Base-by-base conservation (phyloP, 1,139 yeast genomes). In the Scheffersomyces insectosa region DNA sequence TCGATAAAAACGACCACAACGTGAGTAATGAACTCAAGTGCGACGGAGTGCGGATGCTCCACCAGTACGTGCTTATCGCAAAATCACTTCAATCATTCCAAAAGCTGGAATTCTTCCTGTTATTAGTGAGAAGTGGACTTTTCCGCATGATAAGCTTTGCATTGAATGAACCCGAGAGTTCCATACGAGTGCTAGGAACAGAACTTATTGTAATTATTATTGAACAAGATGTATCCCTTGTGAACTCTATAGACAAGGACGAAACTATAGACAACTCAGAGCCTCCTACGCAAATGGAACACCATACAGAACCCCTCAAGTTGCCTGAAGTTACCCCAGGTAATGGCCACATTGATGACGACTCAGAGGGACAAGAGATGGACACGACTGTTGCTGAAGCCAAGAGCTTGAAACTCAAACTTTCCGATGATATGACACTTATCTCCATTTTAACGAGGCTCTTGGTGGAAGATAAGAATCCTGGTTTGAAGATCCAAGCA, bases 151-250 rank as follows among this genome's bases (percentile, higher is more conserved):
- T 93, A 16, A 77, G 78, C 41, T 89, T 82, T 70, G 95, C 97
- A 0, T 72, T 90, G 41, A 70, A 71, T 29, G 85, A 82, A 52
- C 45, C 57, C 0, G 73, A 73, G n/a, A 64, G 70, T 20, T 72
- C 72, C 20, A 75, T 82, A 11, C 70, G 95, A 46, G 82, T 83
- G 2, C 62, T 88, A 30, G 96, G 96, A 0, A 85, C 95, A 0
- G 98, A 93, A 57, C 68, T 90, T 10, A 78, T 93, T 28, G 85
- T 88, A 9, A 73, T 89, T 1, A 83, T 90, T 7, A 84, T 91
- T 31, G 97, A 91, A 49, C 91, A 88, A 54, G 97, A 90, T 57
- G 85, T 88, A 3, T 66, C 84, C 3, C 63, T 88, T 38, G 80
- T 88, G 14, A 81, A 78, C 55, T 60, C 72, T 1, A 58, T 68